Percentiles rank a stretch among this genome's conserved stretches.
Evolutionary conservation across 2,329 filamentous ascomycete species (phyloP).

Genomic region (Juglanconis oblonga): DNA sequence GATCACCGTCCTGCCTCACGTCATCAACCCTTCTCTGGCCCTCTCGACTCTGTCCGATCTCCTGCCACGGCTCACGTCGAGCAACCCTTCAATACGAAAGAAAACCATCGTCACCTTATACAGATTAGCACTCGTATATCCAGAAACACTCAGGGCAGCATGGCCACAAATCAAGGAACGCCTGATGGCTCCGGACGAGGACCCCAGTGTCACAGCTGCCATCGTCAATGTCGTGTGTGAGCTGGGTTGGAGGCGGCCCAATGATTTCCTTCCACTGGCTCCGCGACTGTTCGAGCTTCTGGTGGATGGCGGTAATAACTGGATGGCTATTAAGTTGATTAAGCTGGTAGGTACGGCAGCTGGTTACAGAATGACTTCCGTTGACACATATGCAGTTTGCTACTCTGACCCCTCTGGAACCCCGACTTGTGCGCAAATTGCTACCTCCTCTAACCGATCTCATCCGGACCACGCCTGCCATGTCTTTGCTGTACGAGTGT

Average conservation of each 20-base stretch:
- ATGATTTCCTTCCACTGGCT: constrained; percentile 89
- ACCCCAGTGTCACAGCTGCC: constrained; percentile 89
- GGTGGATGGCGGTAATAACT: constrained; percentile 92
- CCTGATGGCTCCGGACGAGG: constrained; percentile 84
- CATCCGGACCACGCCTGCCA: constrained; percentile 90
- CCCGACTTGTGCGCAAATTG: constrained; percentile 85
- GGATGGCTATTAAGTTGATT: constrained; percentile 99
- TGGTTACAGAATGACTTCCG: background rate
- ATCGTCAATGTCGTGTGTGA: constrained; percentile 98
- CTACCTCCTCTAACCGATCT: constrained; percentile 87
- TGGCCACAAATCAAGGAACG: constrained; percentile 98
- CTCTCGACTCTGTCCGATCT: constrained; percentile 86
- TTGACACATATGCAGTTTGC: constrained; percentile 66
- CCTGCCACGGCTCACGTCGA: constrained; percentile 81
- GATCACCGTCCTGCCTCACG: constrained; percentile 85
- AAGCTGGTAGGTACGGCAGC: constrained; percentile 66
- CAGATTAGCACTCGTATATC: constrained; percentile 90
- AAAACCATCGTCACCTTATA: constrained; percentile 96
- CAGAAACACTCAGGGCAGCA: constrained; percentile 84
- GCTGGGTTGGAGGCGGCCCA: constrained; percentile 86
- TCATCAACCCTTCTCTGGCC: constrained; percentile 89
- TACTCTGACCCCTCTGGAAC: constrained; percentile 87
- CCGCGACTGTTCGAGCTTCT: constrained; percentile 89
- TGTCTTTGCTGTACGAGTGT: constrained; percentile 98
- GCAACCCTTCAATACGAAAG: constrained; percentile 81